phyloP scores from a whole-genome alignment of 2,329 filamentous ascomycete genomes.

The Microsporum canis region DNA sequence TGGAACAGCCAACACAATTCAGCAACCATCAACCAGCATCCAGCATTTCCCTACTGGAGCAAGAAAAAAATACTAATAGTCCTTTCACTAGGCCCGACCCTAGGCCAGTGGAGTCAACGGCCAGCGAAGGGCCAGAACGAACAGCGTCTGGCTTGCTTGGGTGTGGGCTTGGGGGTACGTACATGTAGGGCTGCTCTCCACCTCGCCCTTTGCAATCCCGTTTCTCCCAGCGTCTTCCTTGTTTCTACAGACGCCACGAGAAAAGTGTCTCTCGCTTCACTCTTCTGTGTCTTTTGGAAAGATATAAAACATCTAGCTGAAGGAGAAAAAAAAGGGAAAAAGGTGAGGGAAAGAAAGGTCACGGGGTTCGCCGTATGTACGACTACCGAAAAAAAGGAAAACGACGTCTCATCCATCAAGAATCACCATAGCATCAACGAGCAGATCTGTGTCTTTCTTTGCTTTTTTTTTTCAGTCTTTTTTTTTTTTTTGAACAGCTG shows the following conservation, averaged over 20 bases:
- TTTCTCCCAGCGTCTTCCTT: neutral
- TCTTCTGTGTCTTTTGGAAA: too few species aligned
- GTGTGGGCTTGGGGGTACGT: neutral
- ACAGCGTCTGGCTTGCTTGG: neutral
- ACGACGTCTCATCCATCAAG: too few species aligned
- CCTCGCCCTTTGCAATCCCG: neutral
- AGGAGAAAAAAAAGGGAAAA: neutral
- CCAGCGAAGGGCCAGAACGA: neutral
- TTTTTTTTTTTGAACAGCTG: neutral
- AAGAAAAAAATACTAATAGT: neutral
- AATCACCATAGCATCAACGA: neutral
- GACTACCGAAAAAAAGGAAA: neutral
- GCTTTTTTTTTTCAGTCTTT: neutral
- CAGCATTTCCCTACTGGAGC: too few species aligned
- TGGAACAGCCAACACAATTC: too few species aligned
- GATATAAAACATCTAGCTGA: neutral
- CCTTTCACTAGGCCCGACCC: neutral
- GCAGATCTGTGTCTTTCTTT: neutral
- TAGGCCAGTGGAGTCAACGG: neutral
- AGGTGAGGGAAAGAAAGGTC: neutral
- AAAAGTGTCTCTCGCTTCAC: too few species aligned
- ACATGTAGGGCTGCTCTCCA: neutral
- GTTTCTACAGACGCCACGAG: neutral
- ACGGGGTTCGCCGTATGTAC: neutral
- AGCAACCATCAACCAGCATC: too few species aligned